Conservation (phyloP, 495 filamentous ascomycete genomes). For the Neurospora africana region DNA sequence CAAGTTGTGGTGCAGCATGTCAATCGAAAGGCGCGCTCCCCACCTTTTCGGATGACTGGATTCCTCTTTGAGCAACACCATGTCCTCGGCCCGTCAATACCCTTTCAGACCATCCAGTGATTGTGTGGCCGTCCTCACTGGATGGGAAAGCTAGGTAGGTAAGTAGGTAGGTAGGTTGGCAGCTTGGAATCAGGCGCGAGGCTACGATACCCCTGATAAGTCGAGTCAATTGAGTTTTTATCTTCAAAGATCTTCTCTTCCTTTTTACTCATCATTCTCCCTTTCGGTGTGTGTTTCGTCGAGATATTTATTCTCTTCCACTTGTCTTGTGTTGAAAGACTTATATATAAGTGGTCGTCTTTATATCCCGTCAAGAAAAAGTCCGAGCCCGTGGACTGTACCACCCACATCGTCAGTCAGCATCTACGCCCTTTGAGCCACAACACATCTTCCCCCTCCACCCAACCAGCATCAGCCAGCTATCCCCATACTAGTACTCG, state of each 20-base stretch:
- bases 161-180: background rate
- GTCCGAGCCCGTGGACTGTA: background rate
- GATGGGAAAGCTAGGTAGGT: background rate
- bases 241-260: background rate
- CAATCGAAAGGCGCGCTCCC: slow-evolving; percentile 25
- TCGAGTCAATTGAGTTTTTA: background rate
- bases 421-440: background rate
- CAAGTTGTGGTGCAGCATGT: slow-evolving; percentile 13
- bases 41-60: slow-evolving; percentile 6
- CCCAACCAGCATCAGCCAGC: background rate
- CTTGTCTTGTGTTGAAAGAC: background rate
- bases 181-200: background rate
- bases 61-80: background rate
- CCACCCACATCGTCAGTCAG: background rate
- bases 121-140: background rate
- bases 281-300: background rate
- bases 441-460: background rate
- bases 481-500: background rate
- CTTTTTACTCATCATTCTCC: background rate
- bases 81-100: background rate
- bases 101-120: background rate
- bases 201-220: background rate
- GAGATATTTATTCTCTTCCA: background rate
- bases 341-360: background rate
- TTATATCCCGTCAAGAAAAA: background rate